phyloP scores from a whole-genome alignment of 495 filamentous ascomycete genomes.

The Cercophora scortea region DNA sequence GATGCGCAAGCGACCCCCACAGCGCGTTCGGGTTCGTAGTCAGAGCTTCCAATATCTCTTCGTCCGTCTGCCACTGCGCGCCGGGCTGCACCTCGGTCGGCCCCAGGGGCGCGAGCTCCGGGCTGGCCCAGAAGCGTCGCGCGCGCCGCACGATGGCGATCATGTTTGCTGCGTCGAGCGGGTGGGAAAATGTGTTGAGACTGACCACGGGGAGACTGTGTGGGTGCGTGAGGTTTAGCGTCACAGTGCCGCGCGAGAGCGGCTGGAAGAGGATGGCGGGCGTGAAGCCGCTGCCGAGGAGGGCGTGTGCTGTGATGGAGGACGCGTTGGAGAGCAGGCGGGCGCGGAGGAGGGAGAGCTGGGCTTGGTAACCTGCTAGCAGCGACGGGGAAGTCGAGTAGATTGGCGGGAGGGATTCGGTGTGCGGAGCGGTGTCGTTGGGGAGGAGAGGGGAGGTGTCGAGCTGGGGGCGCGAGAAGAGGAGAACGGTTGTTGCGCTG shows the following conservation, averaged over 20 bases:
- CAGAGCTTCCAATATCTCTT: conserved; percentile 27
- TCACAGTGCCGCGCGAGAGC: conserved; percentile 31
- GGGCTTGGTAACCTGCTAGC: conserved; percentile 9
- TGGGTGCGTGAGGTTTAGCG: conserved; percentile 24
- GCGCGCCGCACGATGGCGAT: conserved; percentile 45
- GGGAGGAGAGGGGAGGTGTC: conserved; percentile 4
- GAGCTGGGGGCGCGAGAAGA: conserved; percentile 10
- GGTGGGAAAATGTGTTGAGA: conserved; percentile 26
- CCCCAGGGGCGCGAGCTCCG: conserved; percentile 29
- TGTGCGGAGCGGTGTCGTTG: conserved; percentile 1
- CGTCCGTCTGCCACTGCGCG: conserved; percentile 32
- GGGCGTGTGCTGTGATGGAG: conserved; percentile 6
- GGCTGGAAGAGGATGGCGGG: conserved; percentile 22
- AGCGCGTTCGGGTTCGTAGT: conserved; percentile 3
- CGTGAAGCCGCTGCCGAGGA: conserved; percentile 16
- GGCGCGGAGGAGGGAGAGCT: conserved; percentile 12
- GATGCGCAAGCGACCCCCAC: conserved; percentile 16
- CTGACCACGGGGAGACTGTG: conserved; percentile 19
- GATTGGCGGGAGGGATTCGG: conserved; percentile 6
- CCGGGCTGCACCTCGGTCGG: conserved; percentile 38
- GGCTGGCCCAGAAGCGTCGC: conserved; percentile 31
- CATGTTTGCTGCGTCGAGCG: conserved; percentile 18
- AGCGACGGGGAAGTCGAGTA: conserved; percentile 9
- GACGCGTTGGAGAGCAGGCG: conserved; percentile 1
- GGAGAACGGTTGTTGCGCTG: conserved; percentile 6